A percentile compares a stretch with the other conserved stretches of the same genome.
Evolutionary conservation across 2,329 filamentous ascomycete species (phyloP).

Genomic region (Alternaria panax): DNA sequence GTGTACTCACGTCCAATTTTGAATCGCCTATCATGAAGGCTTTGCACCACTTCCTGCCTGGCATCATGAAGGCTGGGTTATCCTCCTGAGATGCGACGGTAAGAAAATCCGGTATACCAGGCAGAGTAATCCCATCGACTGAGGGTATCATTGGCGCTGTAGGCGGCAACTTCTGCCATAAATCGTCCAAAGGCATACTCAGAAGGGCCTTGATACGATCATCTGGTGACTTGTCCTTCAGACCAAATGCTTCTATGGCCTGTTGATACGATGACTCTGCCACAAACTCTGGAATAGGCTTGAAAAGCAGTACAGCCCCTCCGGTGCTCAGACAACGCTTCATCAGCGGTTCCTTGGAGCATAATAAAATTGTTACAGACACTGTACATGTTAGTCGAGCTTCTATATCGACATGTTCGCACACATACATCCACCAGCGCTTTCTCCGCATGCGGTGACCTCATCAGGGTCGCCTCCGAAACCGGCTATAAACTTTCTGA

Average conservation of each 20-base stretch:
- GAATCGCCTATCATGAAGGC: conserved; percentile 59
- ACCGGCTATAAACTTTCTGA: conserved; percentile 45
- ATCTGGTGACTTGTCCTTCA: conserved; percentile 47
- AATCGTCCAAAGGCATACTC: conserved; percentile 50
- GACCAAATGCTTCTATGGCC: conserved; percentile 51
- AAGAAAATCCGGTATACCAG: conserved; percentile 36
- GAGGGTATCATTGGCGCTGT: conserved; percentile 48
- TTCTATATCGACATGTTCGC: not conserved
- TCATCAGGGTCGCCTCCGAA: conserved; percentile 51
- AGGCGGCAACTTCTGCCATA: conserved; percentile 52
- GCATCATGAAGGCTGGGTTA: conserved; percentile 36
- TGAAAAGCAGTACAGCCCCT: conserved; percentile 50
- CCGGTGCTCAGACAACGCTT: conserved; percentile 54
- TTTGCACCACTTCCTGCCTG: conserved; percentile 56
- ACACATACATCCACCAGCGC: conserved; percentile 56
- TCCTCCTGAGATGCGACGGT: conserved; percentile 36
- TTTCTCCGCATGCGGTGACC: conserved; percentile 56
- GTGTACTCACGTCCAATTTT: conserved; percentile 52
- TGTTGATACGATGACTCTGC: conserved; percentile 55
- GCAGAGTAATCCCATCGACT: conserved; percentile 55
- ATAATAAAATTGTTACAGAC: conserved; percentile 38
- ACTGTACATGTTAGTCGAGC: conserved; percentile 22
- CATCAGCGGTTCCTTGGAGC: conserved; percentile 43
- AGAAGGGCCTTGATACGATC: conserved; percentile 55
- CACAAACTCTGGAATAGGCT: conserved; percentile 47